These are phyloP conservation scores for Maudiozyma saulgeensis DNA, from an alignment of 805 yeast species.

Conservation along the genomic window DNA sequence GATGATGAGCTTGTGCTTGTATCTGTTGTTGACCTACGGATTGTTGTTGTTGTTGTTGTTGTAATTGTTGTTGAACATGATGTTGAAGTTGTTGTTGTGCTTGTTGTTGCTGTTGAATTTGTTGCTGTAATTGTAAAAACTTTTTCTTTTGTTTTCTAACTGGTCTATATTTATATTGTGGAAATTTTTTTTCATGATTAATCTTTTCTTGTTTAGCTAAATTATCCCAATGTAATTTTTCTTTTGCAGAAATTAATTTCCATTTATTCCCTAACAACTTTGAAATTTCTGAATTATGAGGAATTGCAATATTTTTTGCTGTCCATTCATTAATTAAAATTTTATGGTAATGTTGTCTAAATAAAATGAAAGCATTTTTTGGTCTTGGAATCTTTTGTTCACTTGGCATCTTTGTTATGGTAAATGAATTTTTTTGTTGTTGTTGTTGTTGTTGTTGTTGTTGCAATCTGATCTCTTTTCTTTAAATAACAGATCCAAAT, in stretches of 20 bases:
- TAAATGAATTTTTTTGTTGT: no score
- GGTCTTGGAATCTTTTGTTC: constrained; percentile 44
- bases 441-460: no score
- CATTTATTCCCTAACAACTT: constrained; percentile 46
- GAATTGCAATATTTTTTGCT: constrained; percentile 8
- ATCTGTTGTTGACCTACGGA: not conserved
- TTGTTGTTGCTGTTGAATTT: constrained; percentile 3
- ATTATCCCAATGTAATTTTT: constrained; percentile 70
- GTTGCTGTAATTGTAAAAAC: constrained; percentile 7
- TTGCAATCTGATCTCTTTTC: no score
- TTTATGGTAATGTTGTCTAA: constrained; percentile 75
- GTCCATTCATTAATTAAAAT: constrained; percentile 31
- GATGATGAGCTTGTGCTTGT: not conserved
- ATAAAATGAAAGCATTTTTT: constrained; percentile 75
- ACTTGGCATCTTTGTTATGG: not conserved
- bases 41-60: constrained; percentile 10
- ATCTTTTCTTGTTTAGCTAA: constrained; percentile 78
- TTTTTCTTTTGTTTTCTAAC: constrained; percentile 7
- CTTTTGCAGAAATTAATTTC: constrained; percentile 38
- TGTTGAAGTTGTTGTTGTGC: constrained; percentile 4
- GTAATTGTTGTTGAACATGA: constrained; percentile 6
- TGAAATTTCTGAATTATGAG: constrained; percentile 37
- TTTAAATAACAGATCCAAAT: no score
- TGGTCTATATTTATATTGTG: constrained; percentile 80
- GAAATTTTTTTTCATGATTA: constrained; percentile 73